A percentile compares a stretch with the other conserved stretches of the same genome.
Evolutionary conservation across 352 stramenopile genomes (phyloP).

Genomic region (Pythium aquatile): DNA sequence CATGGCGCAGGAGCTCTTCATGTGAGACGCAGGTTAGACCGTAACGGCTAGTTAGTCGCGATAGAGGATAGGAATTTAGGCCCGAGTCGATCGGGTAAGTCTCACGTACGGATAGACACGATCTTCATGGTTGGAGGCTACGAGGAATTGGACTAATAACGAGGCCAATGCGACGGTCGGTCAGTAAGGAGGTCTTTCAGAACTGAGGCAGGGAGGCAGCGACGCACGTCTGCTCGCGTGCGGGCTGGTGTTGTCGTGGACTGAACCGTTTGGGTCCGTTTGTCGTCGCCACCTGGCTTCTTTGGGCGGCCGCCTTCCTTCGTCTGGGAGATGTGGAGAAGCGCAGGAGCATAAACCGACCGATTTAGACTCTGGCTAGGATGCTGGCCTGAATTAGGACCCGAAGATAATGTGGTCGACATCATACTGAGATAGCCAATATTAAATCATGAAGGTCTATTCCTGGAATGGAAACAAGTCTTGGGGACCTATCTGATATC

Average conservation of each 20-base stretch:
- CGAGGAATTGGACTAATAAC: neutral
- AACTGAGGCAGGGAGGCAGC: neutral
- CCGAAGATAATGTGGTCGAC: neutral
- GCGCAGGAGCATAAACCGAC: constrained; percentile 17
- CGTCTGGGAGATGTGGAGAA: constrained; percentile 9
- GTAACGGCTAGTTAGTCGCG: constrained; percentile 6
- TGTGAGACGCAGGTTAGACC: constrained; percentile 2
- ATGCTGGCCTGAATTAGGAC: neutral
- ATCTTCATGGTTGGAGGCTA: constrained; percentile 65
- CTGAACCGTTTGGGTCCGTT: neutral
- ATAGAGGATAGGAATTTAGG: neutral
- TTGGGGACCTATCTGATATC: no score
- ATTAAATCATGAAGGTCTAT: neutral
- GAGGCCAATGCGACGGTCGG: neutral
- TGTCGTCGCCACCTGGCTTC: constrained; percentile 20
- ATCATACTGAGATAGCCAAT: neutral
- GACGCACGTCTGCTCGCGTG: neutral
- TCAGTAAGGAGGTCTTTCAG: constrained; percentile 4
- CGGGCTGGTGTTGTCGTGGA: constrained; percentile 10
- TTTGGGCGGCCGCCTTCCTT: constrained; percentile 2
- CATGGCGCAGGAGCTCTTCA: constrained; percentile 68
- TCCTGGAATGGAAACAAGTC: no score
- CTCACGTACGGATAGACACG: constrained; percentile 71
- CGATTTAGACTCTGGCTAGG: constrained; percentile 5
- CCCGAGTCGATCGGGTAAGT: neutral